Base-by-base conservation (phyloP, 2,329 filamentous ascomycete species). In the Diplodia sapinea region DNA sequence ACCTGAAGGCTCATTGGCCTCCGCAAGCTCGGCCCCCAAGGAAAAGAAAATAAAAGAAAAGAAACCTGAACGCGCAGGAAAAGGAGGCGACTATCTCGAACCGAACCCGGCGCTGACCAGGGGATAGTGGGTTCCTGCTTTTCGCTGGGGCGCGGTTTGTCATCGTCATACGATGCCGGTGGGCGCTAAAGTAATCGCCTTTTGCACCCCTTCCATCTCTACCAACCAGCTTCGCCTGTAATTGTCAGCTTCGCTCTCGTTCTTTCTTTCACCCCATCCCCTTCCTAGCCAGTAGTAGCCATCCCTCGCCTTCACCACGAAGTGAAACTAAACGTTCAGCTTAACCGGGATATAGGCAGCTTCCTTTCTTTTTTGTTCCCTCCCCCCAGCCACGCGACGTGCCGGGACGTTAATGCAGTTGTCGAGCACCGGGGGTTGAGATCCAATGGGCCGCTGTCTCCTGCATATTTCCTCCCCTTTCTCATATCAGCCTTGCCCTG, bases 321-420 rank as follows among this genome's bases (percentile, higher is more conserved):
- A 12, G 36, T 38, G 36, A n/a, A 47, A 20, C 17, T n/a, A 20
- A 8, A 2, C 11, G 43, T 47, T 47, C 43, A 47, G 43, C 43
- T 47, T 47, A 20, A 20, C 43, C 43, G 17, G 43, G 43, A 20
- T 43, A 17, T 15, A 43, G 26, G 26, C 6, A 11, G 33, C 11
- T 38, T 13, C 36, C 43, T 20, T 47, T 47, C 43, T 20, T 47
- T 47, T 20, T n/a, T 47, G 15, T 47, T 47, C 11, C 43, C 17
- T n/a, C 40, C 17, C 40, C 43, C n/a, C 43, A 47, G 23, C 20
- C 23, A 17, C 23, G 12, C 23, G 23, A 4, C 20, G 26, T 15
- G 9, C 15, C 36, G 56, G 56, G 29, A 47, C 56, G 56, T 38
- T 59, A 59, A 59, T 12, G 38, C 56, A 31, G 13, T 29, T 7